Base-by-base conservation (phyloP, 495 filamentous ascomycete species). In the Neurospora tetrasperma region DNA sequence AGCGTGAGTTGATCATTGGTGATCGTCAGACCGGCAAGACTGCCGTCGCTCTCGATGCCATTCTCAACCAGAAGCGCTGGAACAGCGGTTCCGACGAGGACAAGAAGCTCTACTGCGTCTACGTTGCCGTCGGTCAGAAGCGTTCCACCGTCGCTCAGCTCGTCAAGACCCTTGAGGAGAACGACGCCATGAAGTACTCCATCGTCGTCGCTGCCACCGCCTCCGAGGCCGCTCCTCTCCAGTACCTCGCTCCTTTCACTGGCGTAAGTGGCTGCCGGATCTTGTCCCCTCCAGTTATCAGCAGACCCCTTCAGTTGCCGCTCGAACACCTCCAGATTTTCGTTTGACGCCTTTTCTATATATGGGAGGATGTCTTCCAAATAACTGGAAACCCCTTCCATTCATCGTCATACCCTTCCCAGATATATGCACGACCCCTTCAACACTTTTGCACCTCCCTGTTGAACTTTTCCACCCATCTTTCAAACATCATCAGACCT, bases 11-110 rank as follows among this genome's bases (percentile, higher is more conserved):
- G 87, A 98, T 99, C 85, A 99, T 99, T 87, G 96, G 96, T 86
- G 96, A 99, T 85, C 96, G 96, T 92, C 96, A 99, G 86, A 99
- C 96, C 78, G 96, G 96, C 86, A 99, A 99, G 92, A 99, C 96
- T 82, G 96, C 96, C 81, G 96, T 99, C 83, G 96, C 94, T 81
- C 93, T 99, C 69, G 96, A 99, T 80, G 90, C 96, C 82, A 99
- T 99, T 74, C 92, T 99, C 74, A 99, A 99, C 90, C 96, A 99
- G 89, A 95, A 93, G 89, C 90, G 96, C 78, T 98, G 96, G 96
- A 99, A 99, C 90, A 87, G 84, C 84, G 81, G 83, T 83, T 88
- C 83, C 83, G 93, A 97, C 83, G 96, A 99, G 90, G 86, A 82
- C 79, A 93, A 97, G 90, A 99, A 99, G 90, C 93, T 99, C 70